A percentile compares a stretch with the other conserved stretches of the same genome.
Conservation (phyloP, 192 early-diverging fungal species). For the Spizellomyces punctatus region DNA sequence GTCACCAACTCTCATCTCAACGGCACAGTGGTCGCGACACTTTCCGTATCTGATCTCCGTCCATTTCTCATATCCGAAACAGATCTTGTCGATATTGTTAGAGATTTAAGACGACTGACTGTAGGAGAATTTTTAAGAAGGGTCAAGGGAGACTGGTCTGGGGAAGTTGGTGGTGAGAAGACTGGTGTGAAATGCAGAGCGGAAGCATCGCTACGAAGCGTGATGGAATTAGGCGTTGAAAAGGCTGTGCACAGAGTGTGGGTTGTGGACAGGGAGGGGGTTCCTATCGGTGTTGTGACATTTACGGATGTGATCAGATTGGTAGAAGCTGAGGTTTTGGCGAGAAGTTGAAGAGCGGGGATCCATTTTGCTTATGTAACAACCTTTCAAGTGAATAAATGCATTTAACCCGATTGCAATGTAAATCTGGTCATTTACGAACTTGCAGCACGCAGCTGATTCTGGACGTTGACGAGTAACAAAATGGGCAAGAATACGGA, state of each 20-base stretch:
- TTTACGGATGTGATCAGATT: slow-evolving; percentile 8
- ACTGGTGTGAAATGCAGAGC: slow-evolving; percentile 20
- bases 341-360: no score
- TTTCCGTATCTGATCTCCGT: slow-evolving; percentile 29
- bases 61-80: slow-evolving; percentile 5
- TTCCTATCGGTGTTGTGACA: slow-evolving; percentile 32
- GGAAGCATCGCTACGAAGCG: slow-evolving; percentile 8
- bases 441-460: neutral
- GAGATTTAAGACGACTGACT: slow-evolving; percentile 12
- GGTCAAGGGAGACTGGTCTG: slow-evolving; percentile 7
- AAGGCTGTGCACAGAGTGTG: slow-evolving; percentile 26
- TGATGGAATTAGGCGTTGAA: slow-evolving; percentile 9
- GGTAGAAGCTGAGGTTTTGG: neutral
- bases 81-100: slow-evolving; percentile 13
- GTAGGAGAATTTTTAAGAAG: slow-evolving; percentile 31
- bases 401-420: neutral
- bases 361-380: no score
- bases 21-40: slow-evolving; percentile 26
- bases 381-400: no score
- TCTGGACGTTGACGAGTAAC: neutral
- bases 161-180: neutral
- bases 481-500: slow-evolving; percentile 69
- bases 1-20: slow-evolving; percentile 22
- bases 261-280: slow-evolving; percentile 20
- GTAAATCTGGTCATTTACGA: neutral